phyloP scores from a whole-genome alignment of 2,329 filamentous ascomycete species.

The Endocalyx cinctus region DNA sequence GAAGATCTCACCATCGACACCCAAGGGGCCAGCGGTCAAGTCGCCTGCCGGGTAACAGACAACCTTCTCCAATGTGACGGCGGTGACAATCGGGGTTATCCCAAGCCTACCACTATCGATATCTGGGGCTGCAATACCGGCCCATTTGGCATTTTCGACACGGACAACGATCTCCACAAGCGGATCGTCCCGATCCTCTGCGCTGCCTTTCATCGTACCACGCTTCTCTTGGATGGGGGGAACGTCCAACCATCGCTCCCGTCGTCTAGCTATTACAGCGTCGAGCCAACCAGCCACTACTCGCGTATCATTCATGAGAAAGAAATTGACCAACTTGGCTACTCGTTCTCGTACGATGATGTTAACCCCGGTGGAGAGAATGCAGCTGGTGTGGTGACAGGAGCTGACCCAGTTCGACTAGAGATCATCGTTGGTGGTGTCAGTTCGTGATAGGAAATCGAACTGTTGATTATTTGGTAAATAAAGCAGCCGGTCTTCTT shows the following conservation, averaged over 20 bases:
- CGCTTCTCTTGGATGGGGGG: slow-evolving; percentile 41
- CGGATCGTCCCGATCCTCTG: slow-evolving; percentile 45
- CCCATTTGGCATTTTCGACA: slow-evolving; percentile 33
- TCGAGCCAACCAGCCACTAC: slow-evolving; percentile 50
- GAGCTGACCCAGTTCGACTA: slow-evolving; percentile 39
- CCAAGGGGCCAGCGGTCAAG: slow-evolving; percentile 32
- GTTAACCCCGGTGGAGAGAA: slow-evolving; percentile 56
- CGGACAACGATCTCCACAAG: slow-evolving; percentile 35
- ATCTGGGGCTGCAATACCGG: slow-evolving; percentile 50
- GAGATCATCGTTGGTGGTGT: slow-evolving; percentile 45
- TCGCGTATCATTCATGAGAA: slow-evolving; percentile 55
- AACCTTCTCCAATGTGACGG: slow-evolving; percentile 34
- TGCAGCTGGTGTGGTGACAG: slow-evolving; percentile 47
- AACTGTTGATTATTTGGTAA: too few species aligned
- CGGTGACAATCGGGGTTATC: slow-evolving; percentile 38
- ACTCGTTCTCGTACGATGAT: slow-evolving; percentile 66
- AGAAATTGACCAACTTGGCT: slow-evolving; percentile 56
- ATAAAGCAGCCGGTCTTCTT: too few species aligned
- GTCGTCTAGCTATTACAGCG: slow-evolving; percentile 38
- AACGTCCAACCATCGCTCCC: slow-evolving; percentile 38
- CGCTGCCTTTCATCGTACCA: slow-evolving; percentile 46
- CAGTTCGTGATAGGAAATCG: too few species aligned
- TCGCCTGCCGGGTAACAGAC: slow-evolving; percentile 34
- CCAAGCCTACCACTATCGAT: slow-evolving; percentile 38
- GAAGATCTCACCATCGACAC: slow-evolving; percentile 39